phyloP scores from a whole-genome alignment of 768 basidiomycete genomes.

The Russula virescens region DNA sequence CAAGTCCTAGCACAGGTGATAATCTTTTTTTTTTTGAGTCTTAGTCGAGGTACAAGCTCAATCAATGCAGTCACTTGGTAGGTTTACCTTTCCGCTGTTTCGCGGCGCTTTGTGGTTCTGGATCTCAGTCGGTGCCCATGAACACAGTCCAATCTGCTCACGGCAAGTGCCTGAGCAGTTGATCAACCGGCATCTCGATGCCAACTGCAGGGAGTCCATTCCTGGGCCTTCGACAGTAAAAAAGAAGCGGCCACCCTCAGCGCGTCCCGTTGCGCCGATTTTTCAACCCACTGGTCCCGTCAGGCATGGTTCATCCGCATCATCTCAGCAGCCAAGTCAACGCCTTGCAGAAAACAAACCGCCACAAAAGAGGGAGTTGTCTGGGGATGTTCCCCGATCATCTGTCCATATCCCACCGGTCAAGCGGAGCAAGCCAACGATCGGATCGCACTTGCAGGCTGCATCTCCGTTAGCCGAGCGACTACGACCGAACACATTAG shows the following conservation, averaged over 20 bases:
- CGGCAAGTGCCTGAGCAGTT: slow-evolving; percentile 12
- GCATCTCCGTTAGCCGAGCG: slow-evolving; percentile 66
- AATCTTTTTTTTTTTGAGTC: not conserved
- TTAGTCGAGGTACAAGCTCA: not conserved
- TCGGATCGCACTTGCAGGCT: slow-evolving; percentile 24
- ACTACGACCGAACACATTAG: slow-evolving; percentile 58
- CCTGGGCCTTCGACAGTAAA: slow-evolving; percentile 4
- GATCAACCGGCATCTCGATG: slow-evolving; percentile 20
- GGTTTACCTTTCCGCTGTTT: not conserved
- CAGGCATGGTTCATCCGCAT: not conserved
- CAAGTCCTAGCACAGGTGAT: slow-evolving; percentile 11
- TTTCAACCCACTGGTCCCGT: not conserved
- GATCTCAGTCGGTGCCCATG: not conserved
- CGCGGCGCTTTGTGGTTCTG: not conserved
- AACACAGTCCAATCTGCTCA: slow-evolving; percentile 18
- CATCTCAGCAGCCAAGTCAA: not conserved
- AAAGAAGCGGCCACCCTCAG: slow-evolving; percentile 1
- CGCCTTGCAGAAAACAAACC: not conserved
- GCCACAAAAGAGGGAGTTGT: slow-evolving; percentile 1
- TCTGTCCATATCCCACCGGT: not conserved
- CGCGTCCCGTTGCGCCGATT: slow-evolving; percentile 13
- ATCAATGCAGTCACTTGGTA: slow-evolving; percentile 15
- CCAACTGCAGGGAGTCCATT: slow-evolving; percentile 16
- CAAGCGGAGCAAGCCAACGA: slow-evolving; percentile 13
- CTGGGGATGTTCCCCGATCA: not conserved